Base-by-base conservation (phyloP, 768 basidiomycete genomes). In the Tricholoma saponaceum region DNA sequence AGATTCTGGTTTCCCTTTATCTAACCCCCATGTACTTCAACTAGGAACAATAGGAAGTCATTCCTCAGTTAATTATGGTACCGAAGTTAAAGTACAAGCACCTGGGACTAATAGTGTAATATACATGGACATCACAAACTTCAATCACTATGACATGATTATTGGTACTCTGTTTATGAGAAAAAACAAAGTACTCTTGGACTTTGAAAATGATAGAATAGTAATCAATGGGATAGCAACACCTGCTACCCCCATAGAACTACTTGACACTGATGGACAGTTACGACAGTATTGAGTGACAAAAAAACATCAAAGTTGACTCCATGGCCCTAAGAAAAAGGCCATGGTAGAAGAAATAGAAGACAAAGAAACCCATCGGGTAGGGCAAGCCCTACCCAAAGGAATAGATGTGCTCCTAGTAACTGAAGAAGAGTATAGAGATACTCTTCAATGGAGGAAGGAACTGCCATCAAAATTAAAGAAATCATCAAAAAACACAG, bases 101-200 rank as follows among this genome's bases (percentile, higher is more conserved):
- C 60, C 60, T n/a, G n/a, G n/a, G n/a, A n/a, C n/a, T n/a, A n/a
- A n/a, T n/a, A n/a, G n/a, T n/a, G 4, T 32, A 0, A 28, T 53
- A 20, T 74, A 74, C 35, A 58, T 74, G 5, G 71, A 76, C 51
- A 59, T 77, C 1, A 65, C 60, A 0, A 77, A 77, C 33, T 61
- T 77, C 14, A 71, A 75, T 51, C 60, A 58, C 2, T 77, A 76
- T 51, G 69, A 76, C 20, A 58, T 67, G 28, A 67, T 77, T 0
- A 60, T 77, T 4, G 73, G 75, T 0, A 71, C 64, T 2, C 70
- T 68, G 4, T 77, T 70, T 52, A 66, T 73, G 61, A 33, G 50
- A 0, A 53, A 58, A n/a, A 59, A 70, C 49, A 49, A 54, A 10
- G 67, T 68, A 0, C 9, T 59, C 0, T 50, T 72, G 2, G 67